Conservation (phyloP, 129 eudicot genomes). For the Flaveria brownii region DNA sequence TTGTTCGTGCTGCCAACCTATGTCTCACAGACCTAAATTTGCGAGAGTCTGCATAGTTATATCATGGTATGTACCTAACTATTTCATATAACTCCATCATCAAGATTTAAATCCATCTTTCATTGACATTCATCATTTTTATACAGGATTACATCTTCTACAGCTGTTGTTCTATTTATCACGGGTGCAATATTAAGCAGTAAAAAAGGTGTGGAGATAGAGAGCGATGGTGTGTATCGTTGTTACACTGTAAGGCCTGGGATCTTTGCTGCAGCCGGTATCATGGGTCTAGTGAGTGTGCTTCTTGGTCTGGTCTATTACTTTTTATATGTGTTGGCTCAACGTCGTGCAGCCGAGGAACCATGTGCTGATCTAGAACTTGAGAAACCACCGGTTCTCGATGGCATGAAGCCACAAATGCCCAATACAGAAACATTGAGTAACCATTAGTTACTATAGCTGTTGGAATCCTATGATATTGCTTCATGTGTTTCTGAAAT, state of each 20-base stretch:
- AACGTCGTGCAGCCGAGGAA: not conserved
- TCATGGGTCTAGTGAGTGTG: conserved; percentile 25
- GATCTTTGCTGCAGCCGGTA: conserved; percentile 16
- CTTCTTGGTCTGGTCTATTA: conserved; percentile 20
- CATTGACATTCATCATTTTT: not conserved
- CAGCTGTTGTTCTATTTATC: conserved; percentile 15
- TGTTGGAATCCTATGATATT: not conserved
- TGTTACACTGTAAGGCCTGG: conserved; percentile 16
- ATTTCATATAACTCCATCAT: not conserved
- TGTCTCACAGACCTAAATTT: not conserved
- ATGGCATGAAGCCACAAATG: not conserved
- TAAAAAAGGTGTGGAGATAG: not conserved
- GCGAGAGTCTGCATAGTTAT: conserved; percentile 15
- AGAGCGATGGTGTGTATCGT: not conserved
- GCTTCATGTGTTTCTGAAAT: not conserved
- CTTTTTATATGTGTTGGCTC: conserved; percentile 16
- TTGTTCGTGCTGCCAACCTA: conserved; percentile 22
- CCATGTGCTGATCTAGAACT: conserved; percentile 22
- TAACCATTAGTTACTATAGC: not conserved
- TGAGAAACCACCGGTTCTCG: not conserved
- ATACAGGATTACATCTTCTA: conserved; percentile 24
- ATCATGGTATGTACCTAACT: conserved; percentile 20
- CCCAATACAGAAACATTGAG: not conserved
- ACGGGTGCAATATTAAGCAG: conserved; percentile 20
- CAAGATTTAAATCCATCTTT: not conserved